These are phyloP conservation scores for Puya raimondii DNA, from an alignment of 176 grass and related monocot genomes.

Conservation along the genomic window DNA sequence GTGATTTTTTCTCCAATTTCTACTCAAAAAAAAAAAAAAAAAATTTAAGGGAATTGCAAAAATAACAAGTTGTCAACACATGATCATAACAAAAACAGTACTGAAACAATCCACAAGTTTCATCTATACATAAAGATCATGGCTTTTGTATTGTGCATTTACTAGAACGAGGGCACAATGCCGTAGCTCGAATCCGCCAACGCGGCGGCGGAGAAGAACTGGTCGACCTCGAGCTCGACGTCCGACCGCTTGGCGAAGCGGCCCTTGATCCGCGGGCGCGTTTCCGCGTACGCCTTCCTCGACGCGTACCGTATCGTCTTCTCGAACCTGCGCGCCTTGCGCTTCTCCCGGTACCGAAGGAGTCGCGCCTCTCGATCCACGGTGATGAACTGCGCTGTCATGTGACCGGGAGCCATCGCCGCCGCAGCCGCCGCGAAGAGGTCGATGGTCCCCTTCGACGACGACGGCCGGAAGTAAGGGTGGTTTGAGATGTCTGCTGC, in stretches of 20 bases:
- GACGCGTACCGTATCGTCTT: constrained; percentile 44
- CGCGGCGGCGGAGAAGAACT: constrained; percentile 26
- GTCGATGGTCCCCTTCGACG: constrained; percentile 24
- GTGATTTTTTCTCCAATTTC: too few relatives aligned
- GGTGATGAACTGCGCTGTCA: constrained; percentile 26
- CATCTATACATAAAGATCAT: not conserved
- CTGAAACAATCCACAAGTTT: not conserved
- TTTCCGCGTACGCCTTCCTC: constrained; percentile 47
- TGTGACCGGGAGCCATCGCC: constrained; percentile 2
- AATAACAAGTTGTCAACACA: not conserved
- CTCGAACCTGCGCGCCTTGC: constrained; percentile 31
- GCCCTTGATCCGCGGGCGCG: constrained; percentile 37
- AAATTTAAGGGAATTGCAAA: not conserved
- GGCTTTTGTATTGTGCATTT: not conserved
- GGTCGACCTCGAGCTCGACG: constrained; percentile 30
- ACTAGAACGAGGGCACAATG: constrained; percentile 33
- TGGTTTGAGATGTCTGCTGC: constrained; percentile 18
- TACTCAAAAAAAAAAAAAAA: too few relatives aligned
- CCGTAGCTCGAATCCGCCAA: constrained; percentile 25
- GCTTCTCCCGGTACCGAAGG: constrained; percentile 35
- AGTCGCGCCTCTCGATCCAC: constrained; percentile 29
- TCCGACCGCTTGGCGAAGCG: constrained; percentile 31
- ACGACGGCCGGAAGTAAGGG: constrained; percentile 15
- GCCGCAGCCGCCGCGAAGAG: constrained; percentile 12
- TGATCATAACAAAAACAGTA: not conserved